These are phyloP conservation scores for Malus fusca DNA, from an alignment of 306 rosid species.

Conservation along the genomic window DNA sequence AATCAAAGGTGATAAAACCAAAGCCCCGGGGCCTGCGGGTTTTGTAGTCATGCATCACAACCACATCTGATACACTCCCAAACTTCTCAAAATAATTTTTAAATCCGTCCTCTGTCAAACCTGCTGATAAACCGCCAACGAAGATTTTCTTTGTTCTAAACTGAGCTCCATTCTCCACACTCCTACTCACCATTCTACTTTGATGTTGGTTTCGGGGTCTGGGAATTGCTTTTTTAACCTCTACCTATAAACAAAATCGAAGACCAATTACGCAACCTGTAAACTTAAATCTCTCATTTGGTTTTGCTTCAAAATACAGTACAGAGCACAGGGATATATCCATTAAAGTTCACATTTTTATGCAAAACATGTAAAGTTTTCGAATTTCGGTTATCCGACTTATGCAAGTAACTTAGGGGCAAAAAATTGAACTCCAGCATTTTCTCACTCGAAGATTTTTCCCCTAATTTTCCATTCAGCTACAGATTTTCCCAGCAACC, in stretches of 20 bases:
- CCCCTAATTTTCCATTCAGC: neutral
- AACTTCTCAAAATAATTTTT: constrained; percentile 62
- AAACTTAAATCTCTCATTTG: neutral
- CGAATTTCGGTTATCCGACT: neutral
- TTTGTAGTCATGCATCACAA: constrained; percentile 70
- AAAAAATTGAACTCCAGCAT: neutral
- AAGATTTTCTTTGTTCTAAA: constrained; percentile 67
- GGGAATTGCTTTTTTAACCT: constrained; percentile 59
- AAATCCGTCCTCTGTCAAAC: constrained; percentile 57
- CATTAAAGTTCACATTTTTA: neutral
- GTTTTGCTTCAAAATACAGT: neutral
- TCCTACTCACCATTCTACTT: constrained; percentile 29
- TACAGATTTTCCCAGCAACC: neutral
- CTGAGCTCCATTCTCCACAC: constrained; percentile 26
- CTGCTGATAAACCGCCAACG: constrained; percentile 73
- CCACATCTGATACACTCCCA: constrained; percentile 71
- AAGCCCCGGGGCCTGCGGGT: constrained; percentile 81
- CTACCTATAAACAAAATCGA: constrained; percentile 36
- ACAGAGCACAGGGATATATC: neutral
- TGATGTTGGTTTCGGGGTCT: constrained; percentile 43
- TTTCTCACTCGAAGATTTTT: neutral
- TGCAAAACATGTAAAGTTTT: too few relatives aligned
- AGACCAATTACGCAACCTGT: constrained; percentile 3
- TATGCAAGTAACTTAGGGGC: neutral
- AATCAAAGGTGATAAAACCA: constrained; percentile 77